A percentile compares a stretch with the other conserved stretches of the same genome.
phyloP scores from a whole-genome alignment of 495 filamentous ascomycete genomes.

The Entonaema liquescens region DNA sequence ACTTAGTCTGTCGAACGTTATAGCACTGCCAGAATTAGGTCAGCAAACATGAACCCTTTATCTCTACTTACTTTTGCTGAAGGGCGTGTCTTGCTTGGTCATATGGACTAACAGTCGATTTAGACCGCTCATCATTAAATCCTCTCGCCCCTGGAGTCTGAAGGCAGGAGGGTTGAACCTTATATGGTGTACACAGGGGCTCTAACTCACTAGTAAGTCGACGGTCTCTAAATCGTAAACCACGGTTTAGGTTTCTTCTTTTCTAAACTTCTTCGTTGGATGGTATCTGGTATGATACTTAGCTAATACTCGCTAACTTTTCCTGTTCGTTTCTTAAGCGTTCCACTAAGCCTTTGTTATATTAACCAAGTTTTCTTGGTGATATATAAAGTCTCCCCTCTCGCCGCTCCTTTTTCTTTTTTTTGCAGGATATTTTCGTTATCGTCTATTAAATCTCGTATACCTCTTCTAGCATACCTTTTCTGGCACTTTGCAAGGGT shows the following conservation, averaged over 20 bases:
- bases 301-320: neutral
- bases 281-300: neutral
- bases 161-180: neutral
- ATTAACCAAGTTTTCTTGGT: no score
- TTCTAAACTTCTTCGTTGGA: neutral
- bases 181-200: neutral
- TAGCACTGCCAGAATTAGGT: neutral
- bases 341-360: neutral
- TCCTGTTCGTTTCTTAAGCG: neutral
- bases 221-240: conserved; percentile 13
- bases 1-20: conserved; percentile 3
- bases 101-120: conserved; percentile 13
- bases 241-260: neutral
- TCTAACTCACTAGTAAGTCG: conserved; percentile 24
- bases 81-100: conserved; percentile 13
- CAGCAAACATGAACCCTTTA: neutral
- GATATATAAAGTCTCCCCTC: no score
- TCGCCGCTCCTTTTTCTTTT: neutral
- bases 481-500: conserved; percentile 20
- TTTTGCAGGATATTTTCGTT: conserved; percentile 9
- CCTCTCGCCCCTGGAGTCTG: neutral
- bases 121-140: conserved; percentile 2
- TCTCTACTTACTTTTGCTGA: neutral
- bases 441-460: conserved; percentile 7
- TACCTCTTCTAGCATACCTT: conserved; percentile 19